Conservation (phyloP, 805 yeast species). For the Ogataea nonfermentans region DNA sequence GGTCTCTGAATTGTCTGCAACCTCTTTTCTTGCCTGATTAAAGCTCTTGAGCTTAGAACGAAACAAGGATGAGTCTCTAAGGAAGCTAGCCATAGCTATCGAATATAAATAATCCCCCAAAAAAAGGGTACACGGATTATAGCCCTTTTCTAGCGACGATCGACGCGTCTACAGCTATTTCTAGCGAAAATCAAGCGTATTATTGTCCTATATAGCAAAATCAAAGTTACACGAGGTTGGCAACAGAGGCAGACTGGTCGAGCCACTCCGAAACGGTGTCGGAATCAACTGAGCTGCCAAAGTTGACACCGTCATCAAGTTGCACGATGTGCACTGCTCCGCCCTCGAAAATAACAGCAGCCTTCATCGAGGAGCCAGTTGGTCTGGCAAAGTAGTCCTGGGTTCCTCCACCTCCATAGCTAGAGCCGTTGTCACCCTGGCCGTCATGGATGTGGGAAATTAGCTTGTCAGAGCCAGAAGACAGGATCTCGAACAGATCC, state of each 20-base stretch:
- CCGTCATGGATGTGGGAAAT: conserved; percentile 82
- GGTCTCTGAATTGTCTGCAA: not conserved
- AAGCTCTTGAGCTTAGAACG: conserved; percentile 1
- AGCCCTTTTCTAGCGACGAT: not conserved
- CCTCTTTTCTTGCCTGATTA: not conserved
- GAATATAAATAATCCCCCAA: conserved; percentile 3
- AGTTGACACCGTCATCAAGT: conserved; percentile 52
- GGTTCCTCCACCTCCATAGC: conserved; percentile 76
- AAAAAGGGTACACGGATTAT: not conserved
- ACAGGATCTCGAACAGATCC: conserved; percentile 87
- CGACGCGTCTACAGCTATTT: conserved; percentile 1
- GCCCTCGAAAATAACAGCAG: conserved; percentile 79
- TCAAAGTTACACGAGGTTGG: conserved; percentile 18
- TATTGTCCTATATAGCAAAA: conserved; percentile 2
- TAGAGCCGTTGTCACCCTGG: conserved; percentile 60
- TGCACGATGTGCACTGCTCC: conserved; percentile 55
- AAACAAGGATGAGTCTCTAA: conserved; percentile 6
- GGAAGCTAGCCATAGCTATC: conserved; percentile 8
- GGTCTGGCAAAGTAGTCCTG: conserved; percentile 90
- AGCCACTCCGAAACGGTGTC: conserved; percentile 63
- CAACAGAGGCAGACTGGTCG: conserved; percentile 48
- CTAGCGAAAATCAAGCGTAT: conserved; percentile 11
- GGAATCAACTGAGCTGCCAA: conserved; percentile 51
- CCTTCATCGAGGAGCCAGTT: conserved; percentile 69
- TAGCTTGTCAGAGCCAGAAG: conserved; percentile 70